Evolutionary conservation across 495 filamentous ascomycete species (phyloP).

Genomic region (Tuber indicum): DNA sequence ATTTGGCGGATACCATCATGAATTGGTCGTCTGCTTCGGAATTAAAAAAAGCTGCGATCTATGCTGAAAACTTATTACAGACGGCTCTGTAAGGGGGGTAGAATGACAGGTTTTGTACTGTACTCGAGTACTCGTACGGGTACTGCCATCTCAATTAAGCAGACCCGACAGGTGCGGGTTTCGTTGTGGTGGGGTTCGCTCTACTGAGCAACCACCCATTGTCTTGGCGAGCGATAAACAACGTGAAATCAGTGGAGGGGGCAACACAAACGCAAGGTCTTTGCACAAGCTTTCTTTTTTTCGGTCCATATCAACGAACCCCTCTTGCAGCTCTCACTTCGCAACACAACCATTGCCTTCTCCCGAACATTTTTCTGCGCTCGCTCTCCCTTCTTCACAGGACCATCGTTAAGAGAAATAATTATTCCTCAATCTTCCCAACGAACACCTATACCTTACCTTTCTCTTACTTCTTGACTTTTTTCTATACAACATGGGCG

Average conservation of each 20-base stretch:
- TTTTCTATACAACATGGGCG: constrained; percentile 31
- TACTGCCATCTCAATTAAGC: background rate
- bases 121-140: background rate
- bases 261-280: background rate
- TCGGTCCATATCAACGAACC: constrained; percentile 1
- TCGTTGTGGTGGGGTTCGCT: background rate
- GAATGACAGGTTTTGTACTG: background rate
- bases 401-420: background rate
- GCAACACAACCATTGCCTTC: constrained; percentile 24
- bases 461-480: constrained; percentile 15
- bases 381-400: constrained; percentile 10
- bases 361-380: constrained; percentile 26
- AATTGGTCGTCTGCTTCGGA: background rate
- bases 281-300: background rate
- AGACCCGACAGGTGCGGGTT: background rate
- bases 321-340: constrained; percentile 24
- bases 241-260: background rate
- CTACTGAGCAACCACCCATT: background rate
- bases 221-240: constrained; percentile 5
- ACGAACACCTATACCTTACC: constrained; percentile 1
- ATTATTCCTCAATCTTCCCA: background rate
- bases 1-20: background rate
- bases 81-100: background rate
- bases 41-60: background rate
- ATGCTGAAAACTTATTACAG: background rate